Evolutionary conservation across 2,329 filamentous ascomycete genomes (phyloP), one percentile per base, ranked within the genome.

Genomic region (Penicillium sp.): DNA sequence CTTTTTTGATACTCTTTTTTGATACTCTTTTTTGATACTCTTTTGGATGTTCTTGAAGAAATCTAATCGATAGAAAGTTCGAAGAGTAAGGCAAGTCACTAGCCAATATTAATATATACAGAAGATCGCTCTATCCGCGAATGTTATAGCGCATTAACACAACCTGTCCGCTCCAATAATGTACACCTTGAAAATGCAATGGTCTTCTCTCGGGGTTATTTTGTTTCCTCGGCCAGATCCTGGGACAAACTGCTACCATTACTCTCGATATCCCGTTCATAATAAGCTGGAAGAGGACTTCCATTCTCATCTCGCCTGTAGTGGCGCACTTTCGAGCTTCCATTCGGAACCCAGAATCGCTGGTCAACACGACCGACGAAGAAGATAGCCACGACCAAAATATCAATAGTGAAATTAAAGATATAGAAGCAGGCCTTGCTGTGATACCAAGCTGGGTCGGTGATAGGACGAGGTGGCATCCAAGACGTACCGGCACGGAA

Each of bases 321-420:
- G 31, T 61, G 54, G 8, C 62, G 60, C 38, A 61, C 58, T 45
- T 63, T 52, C 10, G 60, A 63, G 47, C 62, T 60, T 9, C 88
- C 87, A 69, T 94, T 78, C 1, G 90, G 90, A 25, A 94, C 77
- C 68, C 88, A 82, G 76, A 93, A 95, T 41, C 89, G 83, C 60
- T 81, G 80, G 71, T 96, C 92, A 60, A 94, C 86, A 33, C 91
- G 82, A 21, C 82, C 73, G 16, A 88, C 68, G 0, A 87, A 81
- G 73, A 90, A 93, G 9, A 87, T 75, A 52, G 81, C 82, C 5
- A 93, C 81, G 38, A 91, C 85, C 25, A 88, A 69, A 40, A 92
- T 76, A 74, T 96, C 92, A 38, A 92, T 79, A 16, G 77, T 78
- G 69, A 90, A 95, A 75, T 90, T 89, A 78, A 94, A 90, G 68